Base-by-base conservation (phyloP, 2,329 filamentous ascomycete genomes). In the Arthrobotrys entomopaga region DNA sequence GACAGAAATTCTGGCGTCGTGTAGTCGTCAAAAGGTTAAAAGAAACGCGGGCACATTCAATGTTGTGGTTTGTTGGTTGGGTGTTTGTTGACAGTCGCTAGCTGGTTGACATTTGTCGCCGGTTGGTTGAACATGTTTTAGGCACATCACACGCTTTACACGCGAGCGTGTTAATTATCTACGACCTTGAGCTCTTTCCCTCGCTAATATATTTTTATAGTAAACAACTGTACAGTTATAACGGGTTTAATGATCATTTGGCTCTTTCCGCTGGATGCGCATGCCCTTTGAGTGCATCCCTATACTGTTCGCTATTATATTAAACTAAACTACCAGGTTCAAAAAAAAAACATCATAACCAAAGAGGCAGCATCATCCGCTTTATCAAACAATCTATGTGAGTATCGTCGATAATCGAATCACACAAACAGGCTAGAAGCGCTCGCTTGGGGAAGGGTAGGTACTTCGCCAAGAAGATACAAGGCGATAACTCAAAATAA, bases 371-470 rank as follows among this genome's bases (percentile, higher is more conserved):
- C 20, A 59, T n/a, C 5, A 38, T 52, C 22, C 49, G 48, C 56
- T 61, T 48, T 69, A 69, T 69, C 29, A 34, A 34, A 34, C 49
- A 65, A 69, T 69, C 65, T 69, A 69, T 69, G 24, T 19, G n/a
- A 22, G 20, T 46, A 26, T 61, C 57, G 60, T 56, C 29, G 29
- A 34, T 34, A 34, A 34, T 10, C 29, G 29, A 34, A 7, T 26
- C 5, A 52, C 49, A 52, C 58, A 56, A 69, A 61, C 56, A 69
- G 58, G 50, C 66, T 57, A 52, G 53, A 26, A 48, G 43, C 42
- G 42, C 42, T n/a, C 13, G 34, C 42, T n/a, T 7, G 34, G 22
- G 11, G 26, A 48, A 60, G 26, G 15, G 38, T 20, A 49, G 29
- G 19, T 34, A 42, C 48, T 42, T 24, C 57, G 29, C 10, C 16